phyloP scores from a whole-genome alignment of 129 eudicot genomes.

The Escallonia herrerae region DNA sequence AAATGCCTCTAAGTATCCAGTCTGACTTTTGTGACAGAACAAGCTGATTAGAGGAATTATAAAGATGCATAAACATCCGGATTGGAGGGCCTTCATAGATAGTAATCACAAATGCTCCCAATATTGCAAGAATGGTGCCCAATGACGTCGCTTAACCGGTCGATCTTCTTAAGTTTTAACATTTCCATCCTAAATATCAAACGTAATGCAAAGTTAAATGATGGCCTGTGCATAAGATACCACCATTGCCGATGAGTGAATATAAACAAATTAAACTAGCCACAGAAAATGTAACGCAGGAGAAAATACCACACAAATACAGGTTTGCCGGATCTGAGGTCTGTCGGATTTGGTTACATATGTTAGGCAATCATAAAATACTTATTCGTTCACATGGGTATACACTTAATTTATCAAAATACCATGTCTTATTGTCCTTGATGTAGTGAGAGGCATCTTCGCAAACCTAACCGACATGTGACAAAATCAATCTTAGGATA shows the following conservation, averaged over 20 bases:
- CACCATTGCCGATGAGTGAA: background rate
- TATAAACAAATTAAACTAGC: background rate
- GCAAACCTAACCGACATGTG: too few species aligned
- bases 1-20: conserved; percentile 16
- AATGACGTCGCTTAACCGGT: conserved; percentile 19
- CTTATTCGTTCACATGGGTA: too few species aligned
- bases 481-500: too few species aligned
- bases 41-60: background rate
- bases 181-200: conserved; percentile 41
- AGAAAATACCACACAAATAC: too few species aligned
- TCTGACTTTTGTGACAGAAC: conserved; percentile 1
- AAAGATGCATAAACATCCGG: background rate
- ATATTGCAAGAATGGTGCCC: conserved; percentile 25
- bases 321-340: too few species aligned
- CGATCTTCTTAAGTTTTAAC: conserved; percentile 17
- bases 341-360: too few species aligned
- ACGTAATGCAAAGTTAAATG: too few species aligned
- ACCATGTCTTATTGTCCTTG: too few species aligned
- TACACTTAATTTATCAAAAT: too few species aligned
- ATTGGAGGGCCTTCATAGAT: conserved; percentile 26
- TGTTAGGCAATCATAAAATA: too few species aligned
- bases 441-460: too few species aligned
- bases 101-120: conserved; percentile 28
- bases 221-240: background rate
- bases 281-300: too few species aligned